Evolutionary conservation across 129 eudicot species (phyloP).

Genomic region (Daucus carota): DH1_v3.0 NC_030389.2:43999501-44000000

Average conservation of each 20-base stretch:
- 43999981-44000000: not conserved
- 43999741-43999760: constrained; percentile 26
- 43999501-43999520: not conserved
- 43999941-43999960: not conserved
- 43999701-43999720: constrained; percentile 47
- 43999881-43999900: not conserved
- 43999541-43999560: constrained; percentile 66
- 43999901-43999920: constrained; percentile 13
- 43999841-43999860: constrained; percentile 56
- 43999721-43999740: constrained; percentile 39
- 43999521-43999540: constrained; percentile 96
- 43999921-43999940: not conserved
- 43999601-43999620: constrained; percentile 49
- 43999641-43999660: constrained; percentile 86
- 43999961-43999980: not conserved
- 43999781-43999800: constrained; percentile 79
- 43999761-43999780: constrained; percentile 35
- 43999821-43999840: constrained; percentile 80
- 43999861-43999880: constrained; percentile 15
- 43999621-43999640: constrained; percentile 74
- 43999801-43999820: constrained; percentile 88
- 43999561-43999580: constrained; percentile 41
- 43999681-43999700: constrained; percentile 57
- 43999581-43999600: constrained; percentile 16
- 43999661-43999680: constrained; percentile 66